These are phyloP conservation scores for Adenanthera pavonina DNA, from an alignment of 306 rosid species.

Conservation along the genomic window DNA sequence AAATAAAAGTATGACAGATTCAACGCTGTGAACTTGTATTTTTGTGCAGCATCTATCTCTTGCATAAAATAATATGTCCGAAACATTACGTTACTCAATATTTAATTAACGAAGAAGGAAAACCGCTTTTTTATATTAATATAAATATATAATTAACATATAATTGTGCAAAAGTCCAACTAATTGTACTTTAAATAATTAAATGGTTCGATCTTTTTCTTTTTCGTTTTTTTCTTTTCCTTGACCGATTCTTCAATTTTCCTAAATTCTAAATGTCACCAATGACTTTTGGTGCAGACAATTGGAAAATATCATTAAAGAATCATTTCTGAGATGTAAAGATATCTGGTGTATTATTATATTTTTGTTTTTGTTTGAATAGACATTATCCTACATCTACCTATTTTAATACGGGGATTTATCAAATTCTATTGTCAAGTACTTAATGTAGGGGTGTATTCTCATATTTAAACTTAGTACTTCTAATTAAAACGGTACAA, in stretches of 20 bases:
- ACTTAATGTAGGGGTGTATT: too few species aligned
- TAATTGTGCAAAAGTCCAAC: neutral
- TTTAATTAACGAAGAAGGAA: neutral
- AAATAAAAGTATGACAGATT: too few species aligned
- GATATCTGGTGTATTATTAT: neutral
- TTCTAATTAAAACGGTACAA: too few species aligned
- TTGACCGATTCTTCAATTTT: neutral
- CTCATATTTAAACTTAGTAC: too few species aligned
- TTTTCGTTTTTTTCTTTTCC: too few species aligned
- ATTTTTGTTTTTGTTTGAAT: too few species aligned
- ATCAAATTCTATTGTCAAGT: too few species aligned
- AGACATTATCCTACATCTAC: too few species aligned
- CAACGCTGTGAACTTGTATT: too few species aligned
- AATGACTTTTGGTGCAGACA: neutral
- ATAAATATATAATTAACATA: neutral
- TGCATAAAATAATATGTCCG: neutral
- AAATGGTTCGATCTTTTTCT: too few species aligned
- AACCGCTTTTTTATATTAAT: neutral
- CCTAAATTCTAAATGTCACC: neutral
- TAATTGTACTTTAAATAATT: neutral
- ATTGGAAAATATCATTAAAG: neutral
- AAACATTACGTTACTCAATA: neutral
- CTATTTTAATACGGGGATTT: too few species aligned
- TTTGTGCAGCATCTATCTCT: neutral
- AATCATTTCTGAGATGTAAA: neutral